phyloP scores from a whole-genome alignment of 345 rosid species.

The Raphanus raphanistrum region DNA sequence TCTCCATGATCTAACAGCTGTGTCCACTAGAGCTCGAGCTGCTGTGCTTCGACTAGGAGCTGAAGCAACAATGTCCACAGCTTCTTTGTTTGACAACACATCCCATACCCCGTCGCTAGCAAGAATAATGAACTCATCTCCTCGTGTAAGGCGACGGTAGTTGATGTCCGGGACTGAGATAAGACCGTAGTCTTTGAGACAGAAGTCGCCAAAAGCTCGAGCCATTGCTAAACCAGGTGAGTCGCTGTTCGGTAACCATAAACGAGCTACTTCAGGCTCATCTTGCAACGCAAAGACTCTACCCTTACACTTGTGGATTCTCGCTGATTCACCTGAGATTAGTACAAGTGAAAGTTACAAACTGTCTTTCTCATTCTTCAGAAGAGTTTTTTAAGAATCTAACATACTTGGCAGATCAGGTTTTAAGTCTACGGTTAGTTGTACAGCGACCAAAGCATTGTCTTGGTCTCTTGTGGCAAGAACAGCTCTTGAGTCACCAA shows the following conservation, averaged over 20 bases:
- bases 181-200: slow-evolving; percentile 92
- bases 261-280: slow-evolving; percentile 98
- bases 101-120: slow-evolving; percentile 99
- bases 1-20: slow-evolving; percentile 90
- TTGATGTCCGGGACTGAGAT: slow-evolving; percentile 84
- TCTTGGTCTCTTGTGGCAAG: slow-evolving; percentile 72
- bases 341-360: slow-evolving; percentile 8
- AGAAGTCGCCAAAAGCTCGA: slow-evolving; percentile 98
- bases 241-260: slow-evolving; percentile 94
- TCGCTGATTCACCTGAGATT: slow-evolving; percentile 78
- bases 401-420: slow-evolving; percentile 86
- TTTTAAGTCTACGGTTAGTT: slow-evolving; percentile 91
- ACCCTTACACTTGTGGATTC: slow-evolving; percentile 90
- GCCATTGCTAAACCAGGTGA: slow-evolving; percentile 99
- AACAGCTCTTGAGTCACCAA: slow-evolving; percentile 96
- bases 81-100: slow-evolving; percentile 92
- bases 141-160: slow-evolving; percentile 59
- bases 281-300: slow-evolving; percentile 97
- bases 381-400: neutral
- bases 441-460: slow-evolving; percentile 64
- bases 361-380: slow-evolving; percentile 13
- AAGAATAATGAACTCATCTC: slow-evolving; percentile 80
- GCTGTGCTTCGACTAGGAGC: slow-evolving; percentile 79
- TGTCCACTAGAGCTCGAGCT: slow-evolving; percentile 89
- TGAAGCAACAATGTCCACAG: slow-evolving; percentile 77